Evolutionary conservation across 768 basidiomycete genomes (phyloP).

Genomic region (Coprinellus micaceus): DNA sequence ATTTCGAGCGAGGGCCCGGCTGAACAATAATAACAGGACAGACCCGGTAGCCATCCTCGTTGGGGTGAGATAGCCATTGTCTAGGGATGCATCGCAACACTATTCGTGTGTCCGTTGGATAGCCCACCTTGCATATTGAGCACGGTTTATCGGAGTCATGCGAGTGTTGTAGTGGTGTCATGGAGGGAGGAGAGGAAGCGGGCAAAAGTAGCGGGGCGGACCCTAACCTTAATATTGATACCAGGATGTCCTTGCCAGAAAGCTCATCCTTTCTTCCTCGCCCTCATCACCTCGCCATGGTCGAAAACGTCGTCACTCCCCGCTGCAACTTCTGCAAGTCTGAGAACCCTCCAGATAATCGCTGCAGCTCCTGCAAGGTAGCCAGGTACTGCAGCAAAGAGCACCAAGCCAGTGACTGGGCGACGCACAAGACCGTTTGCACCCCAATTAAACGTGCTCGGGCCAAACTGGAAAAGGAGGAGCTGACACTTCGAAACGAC

Average conservation of each 20-base stretch:
- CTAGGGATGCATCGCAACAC: no score
- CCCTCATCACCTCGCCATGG: not conserved
- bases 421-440: constrained; percentile 6
- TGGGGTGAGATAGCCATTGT: no score
- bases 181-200: not conserved
- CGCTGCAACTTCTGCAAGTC: not conserved
- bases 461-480: constrained; percentile 4
- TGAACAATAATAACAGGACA: no score
- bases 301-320: not conserved
- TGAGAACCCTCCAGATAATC: not conserved
- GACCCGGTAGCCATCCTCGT: no score
- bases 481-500: not conserved
- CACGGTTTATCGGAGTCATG: no score
- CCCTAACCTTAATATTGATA: not conserved
- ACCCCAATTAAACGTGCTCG: not conserved
- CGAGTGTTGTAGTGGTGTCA: no score
- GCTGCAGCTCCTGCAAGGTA: constrained; percentile 8
- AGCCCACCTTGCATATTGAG: no score
- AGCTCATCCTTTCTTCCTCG: not conserved
- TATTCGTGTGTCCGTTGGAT: no score
- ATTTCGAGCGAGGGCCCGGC: no score
- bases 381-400: constrained; percentile 9
- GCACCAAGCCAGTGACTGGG: constrained; percentile 10
- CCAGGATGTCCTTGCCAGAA: not conserved
- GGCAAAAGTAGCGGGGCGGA: not conserved